A percentile compares a stretch with the other conserved stretches of the same genome.
Evolutionary conservation across 108 stramenopile species (phyloP).

Genomic region (Tribonema minus): DNA sequence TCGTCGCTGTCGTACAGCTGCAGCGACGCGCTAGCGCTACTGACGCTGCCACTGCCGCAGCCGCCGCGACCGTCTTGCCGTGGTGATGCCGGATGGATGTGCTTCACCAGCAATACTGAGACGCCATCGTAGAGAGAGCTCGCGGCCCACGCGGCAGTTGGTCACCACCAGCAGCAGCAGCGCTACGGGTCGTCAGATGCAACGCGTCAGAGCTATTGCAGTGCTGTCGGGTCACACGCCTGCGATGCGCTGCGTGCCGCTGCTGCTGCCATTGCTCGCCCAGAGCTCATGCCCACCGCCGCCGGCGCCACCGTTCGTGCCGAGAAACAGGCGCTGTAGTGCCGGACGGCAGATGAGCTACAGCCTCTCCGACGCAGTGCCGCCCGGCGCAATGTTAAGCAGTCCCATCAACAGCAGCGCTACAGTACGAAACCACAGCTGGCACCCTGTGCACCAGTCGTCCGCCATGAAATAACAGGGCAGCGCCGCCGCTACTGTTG

Average conservation of each 20-base stretch:
- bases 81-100: constrained; percentile 7
- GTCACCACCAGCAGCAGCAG: constrained; percentile 22
- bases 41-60: background rate
- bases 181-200: constrained; percentile 3
- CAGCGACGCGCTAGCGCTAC: constrained; percentile 4
- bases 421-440: constrained; percentile 37
- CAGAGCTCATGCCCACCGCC: constrained; percentile 44
- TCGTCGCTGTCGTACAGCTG: constrained; percentile 47
- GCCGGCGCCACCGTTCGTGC: constrained; percentile 32
- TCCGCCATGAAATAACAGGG: constrained; percentile 43
- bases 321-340: constrained; percentile 19
- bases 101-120: constrained; percentile 15
- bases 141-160: constrained; percentile 35
- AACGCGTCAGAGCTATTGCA: constrained; percentile 20
- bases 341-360: constrained; percentile 6
- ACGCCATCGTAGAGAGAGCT: constrained; percentile 45
- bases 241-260: constrained; percentile 12
- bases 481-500: background rate
- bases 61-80: constrained; percentile 7
- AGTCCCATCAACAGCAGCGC: background rate
- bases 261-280: constrained; percentile 37
- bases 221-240: constrained; percentile 28
- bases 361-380: background rate
- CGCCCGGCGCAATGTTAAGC: constrained; percentile 5
- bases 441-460: constrained; percentile 21